Base-by-base conservation (phyloP, 805 yeast species). In the Schizosaccharomyces lindneri region DNA sequence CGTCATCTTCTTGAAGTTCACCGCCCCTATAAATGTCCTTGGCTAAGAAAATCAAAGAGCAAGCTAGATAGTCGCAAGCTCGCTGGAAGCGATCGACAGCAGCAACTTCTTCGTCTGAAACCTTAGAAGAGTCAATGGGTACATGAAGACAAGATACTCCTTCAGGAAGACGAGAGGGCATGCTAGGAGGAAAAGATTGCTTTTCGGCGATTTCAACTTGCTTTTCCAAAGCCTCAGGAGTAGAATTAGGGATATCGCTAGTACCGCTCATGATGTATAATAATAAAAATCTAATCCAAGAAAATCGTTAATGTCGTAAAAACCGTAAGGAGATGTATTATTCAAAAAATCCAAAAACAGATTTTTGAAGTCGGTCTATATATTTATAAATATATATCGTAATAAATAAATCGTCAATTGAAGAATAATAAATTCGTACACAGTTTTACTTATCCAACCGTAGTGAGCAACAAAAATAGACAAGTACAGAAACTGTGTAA, bases 21-120 rank as follows among this genome's bases (percentile, higher is more conserved):
- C 43, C 24, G 59, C 63, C 64, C 31, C 62, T 62, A 19, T 63
- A 62, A 17, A 63, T 59, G 59, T 62, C 48, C 51, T 61, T 48
- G 62, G 62, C 61, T 55, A 64, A 63, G 46, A 64, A 63, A 63
- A 64, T 64, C 64, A 64, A 62, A 41, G 65, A 63, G 27, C 64
- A 31, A 43, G 66, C 64, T 48, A 64, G 48, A 63, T 65, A 65
- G 63, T 63, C 57, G 7, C 64, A 59, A 48, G 63, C 62, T 6
- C 60, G 59, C 63, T 65, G 65, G 63, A 61, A 64, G 62, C 63
- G 64, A 63, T 59, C 61, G 46, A 65, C 27, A 9, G 21, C 36
- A 19, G 43, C 60, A 15, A 57, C 29, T 17, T 57, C 60, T 9
- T 36, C 60, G 43, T 36, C 60, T 6, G 60, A n/a, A 36, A 57